A percentile compares a stretch with the other conserved stretches of the same genome.
Evolutionary conservation across 1,284 basidiomycete genomes (phyloP).

Genomic region (Ceratobasidium sp.): DNA sequence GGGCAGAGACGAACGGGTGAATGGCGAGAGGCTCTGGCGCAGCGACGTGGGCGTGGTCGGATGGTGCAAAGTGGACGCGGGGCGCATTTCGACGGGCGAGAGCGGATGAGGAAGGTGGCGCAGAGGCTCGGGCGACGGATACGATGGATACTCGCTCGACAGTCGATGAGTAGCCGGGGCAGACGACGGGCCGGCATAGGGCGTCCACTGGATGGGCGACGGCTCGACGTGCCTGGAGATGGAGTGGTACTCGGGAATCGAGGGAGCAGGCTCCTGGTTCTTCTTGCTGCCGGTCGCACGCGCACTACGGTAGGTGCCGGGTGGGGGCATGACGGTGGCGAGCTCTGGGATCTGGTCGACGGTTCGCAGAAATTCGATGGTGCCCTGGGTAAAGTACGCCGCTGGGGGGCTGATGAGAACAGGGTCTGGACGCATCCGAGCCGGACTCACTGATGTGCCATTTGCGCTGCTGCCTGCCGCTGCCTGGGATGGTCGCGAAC

Average conservation of each 20-base stretch:
- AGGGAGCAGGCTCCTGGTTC: constrained; percentile 26
- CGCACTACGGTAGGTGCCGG: constrained; percentile 38
- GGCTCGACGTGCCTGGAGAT: constrained; percentile 7
- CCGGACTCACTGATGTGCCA: constrained; percentile 45
- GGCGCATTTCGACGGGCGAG: constrained; percentile 31
- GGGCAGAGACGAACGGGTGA: background rate
- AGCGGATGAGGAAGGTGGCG: constrained; percentile 34
- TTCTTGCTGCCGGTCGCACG: constrained; percentile 37
- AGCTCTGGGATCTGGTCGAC: constrained; percentile 41
- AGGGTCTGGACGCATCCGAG: background rate
- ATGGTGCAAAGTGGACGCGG: constrained; percentile 1
- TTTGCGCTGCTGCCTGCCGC: constrained; percentile 41
- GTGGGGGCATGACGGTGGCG: constrained; percentile 15
- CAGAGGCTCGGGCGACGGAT: constrained; percentile 25
- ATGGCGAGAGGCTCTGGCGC: constrained; percentile 26
- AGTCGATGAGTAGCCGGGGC: constrained; percentile 3
- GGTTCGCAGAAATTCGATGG: constrained; percentile 38
- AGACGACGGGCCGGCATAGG: constrained; percentile 22
- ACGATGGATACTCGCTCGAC: constrained; percentile 2
- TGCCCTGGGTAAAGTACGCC: constrained; percentile 42
- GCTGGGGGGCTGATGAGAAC: constrained; percentile 31
- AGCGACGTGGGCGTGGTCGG: constrained; percentile 17
- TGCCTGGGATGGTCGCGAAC: constrained; percentile 40
- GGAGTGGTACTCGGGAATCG: constrained; percentile 13
- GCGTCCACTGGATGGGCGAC: constrained; percentile 22